Base-by-base conservation (phyloP, 805 yeast genomes). In the Candida schatavii region DNA sequence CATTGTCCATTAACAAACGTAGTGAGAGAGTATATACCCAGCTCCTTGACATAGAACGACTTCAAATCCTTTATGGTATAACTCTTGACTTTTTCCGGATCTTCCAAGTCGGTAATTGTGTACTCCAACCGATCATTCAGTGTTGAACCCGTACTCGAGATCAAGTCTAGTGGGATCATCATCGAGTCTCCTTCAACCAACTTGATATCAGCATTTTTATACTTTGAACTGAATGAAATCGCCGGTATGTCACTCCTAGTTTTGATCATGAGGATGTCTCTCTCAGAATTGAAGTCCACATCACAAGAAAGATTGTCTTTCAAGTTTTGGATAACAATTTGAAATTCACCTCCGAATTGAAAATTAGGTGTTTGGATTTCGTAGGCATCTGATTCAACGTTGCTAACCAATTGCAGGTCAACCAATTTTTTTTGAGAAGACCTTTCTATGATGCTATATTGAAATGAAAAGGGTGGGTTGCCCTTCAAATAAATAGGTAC, bases 261-360 rank as follows among this genome's bases (percentile, higher is more conserved):
- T 23, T 72, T 70, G n/a, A 93, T 68, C 4, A 35, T 29, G 30
- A 36, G 14, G 13, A 80, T 80, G 47, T 85, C 90, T 13, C 18
- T 31, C 18, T 77, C 75, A 15, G 76, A 79, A 35, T 79, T 75
- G 43, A 86, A 64, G 10, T 78, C 79, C n/a, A 87, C 91, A 17
- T 75, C 72, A 64, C 99, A 93, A 0, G 82, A 81, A 9, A 85
- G 77, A n/a, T 78, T 73, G 57, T 93, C 99, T 18, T 73, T 74
- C 2, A 87, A 78, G 9, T 86, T 74, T 2, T 77, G 72, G 46
- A 93, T 57, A 2, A 80, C 70, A 1, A 91, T 61, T 20, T 75
- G 74, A 57, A 80, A 89, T n/a, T 76, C 73, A 3, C 97, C 96
- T 17, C 96, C 96, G 18, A 68, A 63, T 2, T 59, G 58, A 40